Evolutionary conservation across 106 monocot species (phyloP), one percentile per base, ranked within the genome.

Genomic region (Posidonia australis): DNA sequence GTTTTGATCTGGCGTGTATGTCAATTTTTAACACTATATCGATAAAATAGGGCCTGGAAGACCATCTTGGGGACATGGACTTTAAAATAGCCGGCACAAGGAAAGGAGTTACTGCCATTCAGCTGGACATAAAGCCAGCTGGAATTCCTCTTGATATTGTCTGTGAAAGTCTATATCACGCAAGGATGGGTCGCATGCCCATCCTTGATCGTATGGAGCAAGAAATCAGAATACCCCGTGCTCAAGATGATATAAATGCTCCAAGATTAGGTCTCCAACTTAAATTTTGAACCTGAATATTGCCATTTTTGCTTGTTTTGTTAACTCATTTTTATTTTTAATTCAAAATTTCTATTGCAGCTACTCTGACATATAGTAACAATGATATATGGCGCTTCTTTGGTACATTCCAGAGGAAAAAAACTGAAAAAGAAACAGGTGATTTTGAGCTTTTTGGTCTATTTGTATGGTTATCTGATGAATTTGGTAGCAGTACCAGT

Each of bases 11-110:
- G 49, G n/a, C 49, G 20, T 18, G 49, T 51, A 51, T 51, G 20
- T 20, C 23, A 24, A 21, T 13, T 12, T 54, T 54, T 24, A 20
- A 22, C 10, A 20, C 2, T 17, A 13, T 1, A 49, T 49, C 13
- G 10, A 26, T 45, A 42, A 54, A 51, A 5, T 32, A 96, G 96
- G 96, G 96, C 47, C 82, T 96, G 59, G 96, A 96, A 78, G 96
- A 96, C 85, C 96, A 96, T 63, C 81, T 87, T 62, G 96, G 96
- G 47, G 96, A 96, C 72, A 96, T 96, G 90, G 96, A 96, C 49
- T 96, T 96, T 64, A 96, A 96, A 75, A 87, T 96, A 72, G 87
- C 96, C 10, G 96, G 96, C 71, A 90, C 96, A 54, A 82, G 76
- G 44, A 84, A 78, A 70, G 96, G 96, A 65, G 69, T 96, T 67